Evolutionary conservation across 208 protist genomes (phyloP), one percentile per base, ranked within the genome.

Genomic region (Wallacemonas collosoma): DNA sequence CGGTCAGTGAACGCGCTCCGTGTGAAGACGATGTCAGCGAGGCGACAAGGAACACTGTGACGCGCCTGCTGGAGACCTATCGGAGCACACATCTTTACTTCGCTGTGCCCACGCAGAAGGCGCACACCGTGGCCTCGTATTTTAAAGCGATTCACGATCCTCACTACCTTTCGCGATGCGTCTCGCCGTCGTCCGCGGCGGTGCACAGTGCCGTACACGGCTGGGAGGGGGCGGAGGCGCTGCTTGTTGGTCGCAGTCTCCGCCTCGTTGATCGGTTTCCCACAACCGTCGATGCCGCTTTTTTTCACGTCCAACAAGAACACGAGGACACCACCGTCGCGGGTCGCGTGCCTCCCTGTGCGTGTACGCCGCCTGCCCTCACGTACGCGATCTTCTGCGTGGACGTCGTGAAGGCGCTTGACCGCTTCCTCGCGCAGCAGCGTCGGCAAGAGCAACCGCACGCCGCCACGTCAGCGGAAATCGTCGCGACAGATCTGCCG

Each of bases 91-190:
- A 56, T 8, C 58, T 88, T 2, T 86, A 79, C 53, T 88, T 90
- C 69, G 73, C 70, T 3, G 72, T 85, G 2, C 82, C 87, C 3
- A 70, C 75, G 12, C 73, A 88, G 45, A 86, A 82, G 69, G 57
- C 57, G 1, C 51, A 77, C 71, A 72, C 74, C 17, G 81, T 85
- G 7, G 44, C 75, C 2, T 56, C 74, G 15, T 90, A 89, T 72
- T 91, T 94, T 72, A 90, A 86, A 12, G 86, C 82, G 12, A 68
- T 88, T 7, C 89, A 85, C 67, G 45, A 86, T 56, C 75, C 81
- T 2, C 76, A 68, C 3, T 90, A 84, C 64, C 77, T 93, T 38
- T 11, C 47, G 38, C 64, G 63, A 15, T 65, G 60, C n/a, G 40
- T 65, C 14, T 35, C 14, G 26, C 26, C 53, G 9, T 2, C 26